Percentiles rank a stretch among this genome's conserved stretches.
phyloP scores from a whole-genome alignment of 2,329 filamentous ascomycete species.

The Xylaria polymorpha region DNA sequence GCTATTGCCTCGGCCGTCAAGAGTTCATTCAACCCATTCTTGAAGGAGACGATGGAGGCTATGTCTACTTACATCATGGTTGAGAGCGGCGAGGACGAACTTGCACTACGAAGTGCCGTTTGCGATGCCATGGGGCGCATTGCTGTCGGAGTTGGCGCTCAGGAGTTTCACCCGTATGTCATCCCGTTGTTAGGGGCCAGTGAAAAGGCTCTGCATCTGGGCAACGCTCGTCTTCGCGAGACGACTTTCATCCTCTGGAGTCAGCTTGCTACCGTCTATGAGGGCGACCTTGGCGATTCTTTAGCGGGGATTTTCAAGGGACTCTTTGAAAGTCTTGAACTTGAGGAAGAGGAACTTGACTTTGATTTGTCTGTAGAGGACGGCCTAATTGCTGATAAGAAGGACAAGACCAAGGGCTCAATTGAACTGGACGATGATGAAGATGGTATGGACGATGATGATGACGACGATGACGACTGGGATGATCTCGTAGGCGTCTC shows the following conservation, averaged over 20 bases:
- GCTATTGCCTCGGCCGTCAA: constrained; percentile 89
- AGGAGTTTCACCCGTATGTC: constrained; percentile 91
- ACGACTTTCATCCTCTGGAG: constrained; percentile 98
- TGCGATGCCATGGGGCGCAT: constrained; percentile 95
- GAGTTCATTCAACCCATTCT: constrained; percentile 88
- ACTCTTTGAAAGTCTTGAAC: constrained; percentile 84
- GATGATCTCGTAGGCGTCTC: constrained; percentile 86
- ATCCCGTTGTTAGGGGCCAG: constrained; percentile 90
- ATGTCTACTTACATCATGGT: constrained; percentile 85
- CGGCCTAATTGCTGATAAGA: constrained; percentile 64
- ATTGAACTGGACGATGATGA: constrained; percentile 62
- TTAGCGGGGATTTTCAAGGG: constrained; percentile 81
- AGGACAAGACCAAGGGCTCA: constrained; percentile 77
- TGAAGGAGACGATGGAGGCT: constrained; percentile 89
- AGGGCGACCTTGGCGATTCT: constrained; percentile 83
- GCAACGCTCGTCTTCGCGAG: constrained; percentile 91
- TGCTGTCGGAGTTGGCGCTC: constrained; percentile 84
- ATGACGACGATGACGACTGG: constrained; percentile 83
- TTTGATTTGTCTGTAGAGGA: constrained; percentile 72
- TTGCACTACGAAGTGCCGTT: constrained; percentile 88
- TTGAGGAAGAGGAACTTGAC: constrained; percentile 89
- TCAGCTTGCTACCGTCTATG: constrained; percentile 92
- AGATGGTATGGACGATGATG: constrained; percentile 69
- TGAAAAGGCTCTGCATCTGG: constrained; percentile 88
- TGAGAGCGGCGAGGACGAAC: constrained; percentile 89